Conservation (phyloP, 1,284 basidiomycete species). For the Neonothopanus nambi region DNA sequence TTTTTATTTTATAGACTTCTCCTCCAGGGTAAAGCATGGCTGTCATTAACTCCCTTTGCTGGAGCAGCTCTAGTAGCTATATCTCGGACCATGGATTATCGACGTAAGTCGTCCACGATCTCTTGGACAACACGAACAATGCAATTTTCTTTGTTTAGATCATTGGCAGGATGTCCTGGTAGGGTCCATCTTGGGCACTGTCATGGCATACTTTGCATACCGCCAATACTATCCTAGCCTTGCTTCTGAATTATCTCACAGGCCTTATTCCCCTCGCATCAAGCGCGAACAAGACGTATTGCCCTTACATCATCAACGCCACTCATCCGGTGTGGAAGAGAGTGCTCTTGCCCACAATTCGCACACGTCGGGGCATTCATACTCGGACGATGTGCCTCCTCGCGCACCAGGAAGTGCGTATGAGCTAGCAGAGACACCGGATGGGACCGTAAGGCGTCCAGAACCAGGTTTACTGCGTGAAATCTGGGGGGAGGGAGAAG, state of each 20-base stretch:
- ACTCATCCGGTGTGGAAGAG: constrained; percentile 8
- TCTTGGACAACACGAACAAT: not conserved
- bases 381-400: too few relatives aligned
- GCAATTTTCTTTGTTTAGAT: constrained; percentile 50
- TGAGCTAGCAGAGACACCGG: constrained; percentile 5
- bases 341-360: not conserved
- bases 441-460: constrained; percentile 38
- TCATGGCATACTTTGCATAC: constrained; percentile 78
- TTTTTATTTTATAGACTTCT: not conserved
- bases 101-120: constrained; percentile 54
- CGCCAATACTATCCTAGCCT: constrained; percentile 78
- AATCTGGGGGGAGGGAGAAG: constrained; percentile 35
- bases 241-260: constrained; percentile 59
- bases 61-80: constrained; percentile 88
- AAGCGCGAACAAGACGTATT: constrained; percentile 44
- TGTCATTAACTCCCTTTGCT: constrained; percentile 74
- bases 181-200: constrained; percentile 75
- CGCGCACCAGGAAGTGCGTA: too few relatives aligned
- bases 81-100: constrained; percentile 88
- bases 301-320: constrained; percentile 36
- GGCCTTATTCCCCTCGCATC: constrained; percentile 75
- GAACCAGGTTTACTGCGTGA: constrained; percentile 34
- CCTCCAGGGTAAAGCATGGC: constrained; percentile 79
- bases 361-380: too few relatives aligned
- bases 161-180: constrained; percentile 89